phyloP scores from a whole-genome alignment of 2,329 filamentous ascomycete species.

The Apiospora phragmitis region DNA sequence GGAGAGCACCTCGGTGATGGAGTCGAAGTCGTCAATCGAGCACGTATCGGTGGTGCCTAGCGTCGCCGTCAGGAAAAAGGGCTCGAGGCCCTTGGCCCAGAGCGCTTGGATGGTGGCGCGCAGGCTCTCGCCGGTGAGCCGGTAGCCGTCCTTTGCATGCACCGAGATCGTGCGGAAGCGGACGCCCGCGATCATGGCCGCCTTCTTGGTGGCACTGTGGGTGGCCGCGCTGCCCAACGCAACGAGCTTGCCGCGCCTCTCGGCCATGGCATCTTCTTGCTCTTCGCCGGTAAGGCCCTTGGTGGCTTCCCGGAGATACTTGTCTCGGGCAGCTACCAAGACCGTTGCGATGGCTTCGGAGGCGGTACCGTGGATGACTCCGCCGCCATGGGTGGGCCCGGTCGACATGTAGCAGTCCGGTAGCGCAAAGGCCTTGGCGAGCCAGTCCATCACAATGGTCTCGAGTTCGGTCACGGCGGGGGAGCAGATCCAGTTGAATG shows the following conservation, averaged over 20 bases:
- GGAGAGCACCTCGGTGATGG: slow-evolving; percentile 57
- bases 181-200: slow-evolving; percentile 82
- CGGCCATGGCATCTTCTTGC: slow-evolving; percentile 68
- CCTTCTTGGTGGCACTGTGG: slow-evolving; percentile 86
- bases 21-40: slow-evolving; percentile 78
- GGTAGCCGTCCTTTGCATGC: slow-evolving; percentile 61
- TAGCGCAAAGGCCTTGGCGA: slow-evolving; percentile 73
- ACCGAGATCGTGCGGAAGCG: slow-evolving; percentile 72
- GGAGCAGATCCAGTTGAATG: slow-evolving; percentile 97
- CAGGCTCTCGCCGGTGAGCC: slow-evolving; percentile 67
- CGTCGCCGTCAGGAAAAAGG: slow-evolving; percentile 83
- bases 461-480: slow-evolving; percentile 92
- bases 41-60: slow-evolving; percentile 88
- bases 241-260: slow-evolving; percentile 71
- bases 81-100: slow-evolving; percentile 69
- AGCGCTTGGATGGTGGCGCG: slow-evolving; percentile 63
- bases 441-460: slow-evolving; percentile 90
- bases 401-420: slow-evolving; percentile 74
- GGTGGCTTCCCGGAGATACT: slow-evolving; percentile 65
- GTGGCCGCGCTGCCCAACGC: slow-evolving; percentile 77
- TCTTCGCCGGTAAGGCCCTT: slow-evolving; percentile 42
- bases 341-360: slow-evolving; percentile 85
- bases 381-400: slow-evolving; percentile 71
- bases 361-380: slow-evolving; percentile 92
- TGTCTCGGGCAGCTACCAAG: slow-evolving; percentile 84